Percentiles rank a stretch among this genome's conserved stretches.
These are phyloP conservation scores for Termitomyces sp. DNA, from an alignment of 768 basidiomycete genomes.

Conservation along the genomic window DNA sequence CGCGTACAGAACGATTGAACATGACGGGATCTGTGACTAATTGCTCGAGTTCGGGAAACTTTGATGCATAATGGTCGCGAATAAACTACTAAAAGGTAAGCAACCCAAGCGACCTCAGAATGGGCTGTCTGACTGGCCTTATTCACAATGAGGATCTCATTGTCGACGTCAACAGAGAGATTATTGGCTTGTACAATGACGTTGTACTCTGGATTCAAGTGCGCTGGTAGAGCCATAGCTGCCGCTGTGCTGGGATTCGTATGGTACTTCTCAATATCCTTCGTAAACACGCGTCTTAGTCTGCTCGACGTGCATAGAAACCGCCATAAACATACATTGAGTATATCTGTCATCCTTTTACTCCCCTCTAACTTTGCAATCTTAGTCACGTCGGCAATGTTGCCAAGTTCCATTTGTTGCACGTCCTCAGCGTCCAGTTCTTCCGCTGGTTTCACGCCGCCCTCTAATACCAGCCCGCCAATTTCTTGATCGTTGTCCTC, in stretches of 20 bases:
- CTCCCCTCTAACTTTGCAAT: slow-evolving; percentile 89
- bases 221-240: slow-evolving; percentile 74
- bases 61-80: slow-evolving; percentile 91
- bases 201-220: slow-evolving; percentile 92
- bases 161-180: slow-evolving; percentile 95
- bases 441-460: slow-evolving; percentile 90
- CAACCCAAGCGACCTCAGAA: background rate
- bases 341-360: slow-evolving; percentile 82
- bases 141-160: slow-evolving; percentile 95
- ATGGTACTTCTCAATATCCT: slow-evolving; percentile 92
- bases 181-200: slow-evolving; percentile 98
- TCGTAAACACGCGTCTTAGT: background rate
- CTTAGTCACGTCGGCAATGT: slow-evolving; percentile 79
- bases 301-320: background rate
- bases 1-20: slow-evolving; percentile 89
- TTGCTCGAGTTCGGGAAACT: slow-evolving; percentile 96
- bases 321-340: slow-evolving; percentile 49
- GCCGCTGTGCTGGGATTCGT: slow-evolving; percentile 75
- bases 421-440: slow-evolving; percentile 94
- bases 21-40: slow-evolving; percentile 88
- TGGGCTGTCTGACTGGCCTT: slow-evolving; percentile 50
- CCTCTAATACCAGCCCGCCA: slow-evolving; percentile 70
- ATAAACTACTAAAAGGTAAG: slow-evolving; percentile 66
- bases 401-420: slow-evolving; percentile 87
- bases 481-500: slow-evolving; percentile 42